Percentiles rank a stretch among this genome's conserved stretches.
Evolutionary conservation across 345 rosid species (phyloP).

Genomic region (Anacardium occidentale): DNA sequence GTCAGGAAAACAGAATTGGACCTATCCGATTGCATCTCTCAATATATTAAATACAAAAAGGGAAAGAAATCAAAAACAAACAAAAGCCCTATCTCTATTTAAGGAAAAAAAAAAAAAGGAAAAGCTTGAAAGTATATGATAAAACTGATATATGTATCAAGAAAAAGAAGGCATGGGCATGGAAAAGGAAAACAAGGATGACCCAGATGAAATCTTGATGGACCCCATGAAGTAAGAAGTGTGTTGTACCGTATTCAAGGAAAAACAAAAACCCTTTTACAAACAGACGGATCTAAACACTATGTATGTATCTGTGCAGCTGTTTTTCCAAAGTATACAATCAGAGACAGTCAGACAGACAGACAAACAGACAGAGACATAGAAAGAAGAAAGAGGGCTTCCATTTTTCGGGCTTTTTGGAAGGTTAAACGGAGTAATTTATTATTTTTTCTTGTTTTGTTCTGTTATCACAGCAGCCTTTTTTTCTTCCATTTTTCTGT

Average conservation of each 20-base stretch:
- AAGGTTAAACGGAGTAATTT: neutral
- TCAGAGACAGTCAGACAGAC: no score
- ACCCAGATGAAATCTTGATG: constrained; percentile 37
- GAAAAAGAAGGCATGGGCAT: constrained; percentile 14
- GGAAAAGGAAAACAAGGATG: constrained; percentile 31
- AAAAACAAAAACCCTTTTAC: constrained; percentile 12
- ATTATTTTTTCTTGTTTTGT: neutral
- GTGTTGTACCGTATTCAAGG: constrained; percentile 1
- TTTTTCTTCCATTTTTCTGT: neutral
- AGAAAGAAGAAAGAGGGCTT: neutral
- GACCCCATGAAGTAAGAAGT: constrained; percentile 30
- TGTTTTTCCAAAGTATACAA: neutral
- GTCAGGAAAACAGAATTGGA: constrained; percentile 50
- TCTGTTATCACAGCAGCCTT: no score
- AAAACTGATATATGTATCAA: constrained; percentile 17
- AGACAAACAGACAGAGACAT: no score
- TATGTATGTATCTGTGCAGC: neutral
- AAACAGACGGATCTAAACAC: constrained; percentile 19
- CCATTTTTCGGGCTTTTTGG: neutral
- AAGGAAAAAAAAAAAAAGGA: no score
- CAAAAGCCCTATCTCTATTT: constrained; percentile 17
- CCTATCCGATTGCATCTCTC: constrained; percentile 56
- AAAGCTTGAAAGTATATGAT: neutral
- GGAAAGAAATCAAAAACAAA: constrained; percentile 1
- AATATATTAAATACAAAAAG: constrained; percentile 15